Evolutionary conservation across 179 eudicot genomes (phyloP), one percentile per base, ranked within the genome.

Genomic region (Heliamphora pulchella): DNA sequence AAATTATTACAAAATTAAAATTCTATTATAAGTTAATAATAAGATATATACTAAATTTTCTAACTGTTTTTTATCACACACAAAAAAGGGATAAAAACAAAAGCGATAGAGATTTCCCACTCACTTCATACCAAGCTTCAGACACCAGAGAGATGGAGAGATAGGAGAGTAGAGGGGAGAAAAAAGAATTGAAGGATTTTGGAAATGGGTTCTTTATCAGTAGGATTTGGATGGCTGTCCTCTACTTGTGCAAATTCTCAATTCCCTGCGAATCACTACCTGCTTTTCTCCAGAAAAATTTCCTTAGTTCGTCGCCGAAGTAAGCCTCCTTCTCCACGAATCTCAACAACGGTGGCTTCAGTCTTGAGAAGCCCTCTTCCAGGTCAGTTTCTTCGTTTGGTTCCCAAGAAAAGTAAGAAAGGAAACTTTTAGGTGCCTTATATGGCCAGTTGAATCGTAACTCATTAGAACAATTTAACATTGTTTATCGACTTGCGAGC

Each of bases 281-380:
- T 62, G 58, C 79, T 77, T 48, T 75, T 9, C 41, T 59, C 71
- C 9, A 5, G 10, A 18, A 63, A 63, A 46, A 10, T 20, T 58
- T 63, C 73, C 44, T 8, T 44, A 17, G 2, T 63, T n/a, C 44
- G 64, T 9, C 63, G 64, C 13, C 82, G 55, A 39, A 15, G 22
- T 6, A 17, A 61, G 18, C 4, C 39, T 58, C 22, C 47, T 48
- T 72, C 44, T 63, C 22, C 10, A 17, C 65, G 82, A 80, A 41
- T 39, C 18, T 71, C 50, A 41, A 71, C 67, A 48, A 15, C 75
- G 72, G 70, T 72, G 65, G 59, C 73, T 17, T 62, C 78, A 53
- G 82, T 65, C 43, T 39, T 80, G 31, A 64, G 65, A 62, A 74
- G 78, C 39, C 61, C 76, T 72, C 71, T 78, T 80, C 73, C 78